Conservation (phyloP, 345 rosid species). For the Citrus medica region DNA sequence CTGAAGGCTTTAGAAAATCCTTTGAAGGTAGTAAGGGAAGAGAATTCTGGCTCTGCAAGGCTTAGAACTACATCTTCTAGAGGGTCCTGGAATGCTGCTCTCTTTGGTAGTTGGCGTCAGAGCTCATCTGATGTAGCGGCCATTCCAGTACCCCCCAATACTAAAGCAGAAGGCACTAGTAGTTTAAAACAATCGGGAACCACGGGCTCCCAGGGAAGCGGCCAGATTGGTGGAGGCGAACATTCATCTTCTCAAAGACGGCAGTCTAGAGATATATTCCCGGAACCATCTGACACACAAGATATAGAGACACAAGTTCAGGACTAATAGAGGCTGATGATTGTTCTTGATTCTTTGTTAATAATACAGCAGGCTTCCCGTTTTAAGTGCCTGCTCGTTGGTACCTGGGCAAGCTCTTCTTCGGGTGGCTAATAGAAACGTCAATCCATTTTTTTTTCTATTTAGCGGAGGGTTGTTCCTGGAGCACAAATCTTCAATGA, state of each 20-base stretch:
- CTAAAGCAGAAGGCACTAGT: conserved; percentile 40
- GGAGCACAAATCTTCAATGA: conserved; percentile 1
- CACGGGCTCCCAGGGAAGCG: conserved; percentile 80
- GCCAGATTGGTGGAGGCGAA: conserved; percentile 52
- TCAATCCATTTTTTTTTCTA: not conserved
- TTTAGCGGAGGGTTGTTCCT: not conserved
- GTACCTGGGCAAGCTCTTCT: conserved; percentile 9
- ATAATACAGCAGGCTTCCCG: conserved; percentile 51
- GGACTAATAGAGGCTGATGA: conserved; percentile 34
- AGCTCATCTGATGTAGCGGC: conserved; percentile 72
- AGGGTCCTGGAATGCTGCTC: conserved; percentile 90
- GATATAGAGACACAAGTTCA: conserved; percentile 51
- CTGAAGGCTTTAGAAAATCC: conserved; percentile 95
- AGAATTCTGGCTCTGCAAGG: conserved; percentile 62
- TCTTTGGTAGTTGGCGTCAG: conserved; percentile 96
- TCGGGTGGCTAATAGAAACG: conserved; percentile 9
- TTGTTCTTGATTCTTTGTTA: conserved; percentile 55
- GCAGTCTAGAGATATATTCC: conserved; percentile 84
- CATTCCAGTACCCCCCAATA: conserved; percentile 33
- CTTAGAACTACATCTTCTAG: conserved; percentile 84
- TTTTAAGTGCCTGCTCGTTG: conserved; percentile 30
- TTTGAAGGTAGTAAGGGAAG: conserved; percentile 84
- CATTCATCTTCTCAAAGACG: conserved; percentile 77
- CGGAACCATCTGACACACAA: conserved; percentile 58
- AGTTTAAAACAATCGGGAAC: conserved; percentile 71